These are phyloP conservation scores for Pichia manshurica DNA, from an alignment of 805 yeast genomes.

Conservation along the genomic window DNA sequence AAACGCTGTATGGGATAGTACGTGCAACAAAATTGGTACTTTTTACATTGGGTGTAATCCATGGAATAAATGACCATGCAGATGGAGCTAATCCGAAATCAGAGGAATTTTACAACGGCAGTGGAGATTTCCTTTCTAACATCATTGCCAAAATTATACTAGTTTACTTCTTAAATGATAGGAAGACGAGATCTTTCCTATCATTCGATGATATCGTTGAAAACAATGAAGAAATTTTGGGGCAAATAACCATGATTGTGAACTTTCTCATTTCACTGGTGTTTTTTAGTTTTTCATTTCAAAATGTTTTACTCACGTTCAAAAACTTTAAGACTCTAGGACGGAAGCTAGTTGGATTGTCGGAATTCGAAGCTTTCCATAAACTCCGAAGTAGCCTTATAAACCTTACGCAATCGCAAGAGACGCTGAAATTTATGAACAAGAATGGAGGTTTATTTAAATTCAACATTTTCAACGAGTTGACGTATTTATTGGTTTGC, in stretches of 20 bases:
- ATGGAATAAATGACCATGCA: neutral
- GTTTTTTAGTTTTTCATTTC: slow-evolving; percentile 56
- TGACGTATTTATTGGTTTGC: slow-evolving; percentile 3
- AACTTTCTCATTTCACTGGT: slow-evolving; percentile 51
- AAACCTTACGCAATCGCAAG: neutral
- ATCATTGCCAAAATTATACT: slow-evolving; percentile 39
- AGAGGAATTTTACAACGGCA: slow-evolving; percentile 5
- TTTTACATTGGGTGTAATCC: neutral
- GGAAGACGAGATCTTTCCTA: neutral
- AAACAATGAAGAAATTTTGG: slow-evolving; percentile 35
- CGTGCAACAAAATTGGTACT: neutral
- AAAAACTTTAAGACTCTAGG: slow-evolving; percentile 38
- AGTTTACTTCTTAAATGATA: neutral
- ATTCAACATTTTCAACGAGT: neutral
- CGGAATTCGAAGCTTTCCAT: slow-evolving; percentile 1
- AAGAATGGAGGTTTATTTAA: neutral
- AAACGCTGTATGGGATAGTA: slow-evolving; percentile 27
- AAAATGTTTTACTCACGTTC: slow-evolving; percentile 57
- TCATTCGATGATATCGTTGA: slow-evolving; percentile 23
- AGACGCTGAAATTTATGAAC: neutral
- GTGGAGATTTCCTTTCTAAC: slow-evolving; percentile 36
- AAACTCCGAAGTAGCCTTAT: neutral
- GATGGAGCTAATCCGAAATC: neutral
- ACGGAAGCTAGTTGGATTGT: slow-evolving; percentile 9
- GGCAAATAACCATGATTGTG: slow-evolving; percentile 32